Evolutionary conservation across 768 basidiomycete species (phyloP).

Genomic region (Fistulinella prunicolor): DNA sequence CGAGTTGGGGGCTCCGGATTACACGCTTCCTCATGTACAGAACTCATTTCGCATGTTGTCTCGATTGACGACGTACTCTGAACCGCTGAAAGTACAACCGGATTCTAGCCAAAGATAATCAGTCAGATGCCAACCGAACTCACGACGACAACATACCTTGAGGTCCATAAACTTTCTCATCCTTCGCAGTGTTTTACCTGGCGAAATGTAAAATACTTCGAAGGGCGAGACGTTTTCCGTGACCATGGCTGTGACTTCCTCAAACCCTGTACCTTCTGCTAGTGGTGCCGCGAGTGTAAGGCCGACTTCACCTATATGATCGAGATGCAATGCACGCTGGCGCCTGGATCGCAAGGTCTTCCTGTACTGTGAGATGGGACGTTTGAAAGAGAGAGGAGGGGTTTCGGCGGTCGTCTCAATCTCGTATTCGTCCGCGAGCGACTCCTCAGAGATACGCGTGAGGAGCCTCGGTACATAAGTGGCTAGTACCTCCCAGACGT

Average conservation of each 20-base stretch:
- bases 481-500: no score
- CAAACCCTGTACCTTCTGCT: neutral
- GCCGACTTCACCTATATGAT: neutral
- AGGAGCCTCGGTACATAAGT: no score
- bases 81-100: neutral
- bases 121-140: neutral
- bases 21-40: neutral
- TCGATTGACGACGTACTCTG: constrained; percentile 2
- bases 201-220: no score
- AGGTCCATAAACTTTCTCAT: neutral
- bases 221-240: neutral
- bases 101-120: constrained; percentile 1
- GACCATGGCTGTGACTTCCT: neutral
- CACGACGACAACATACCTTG: neutral
- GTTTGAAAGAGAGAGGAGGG: constrained; percentile 4
- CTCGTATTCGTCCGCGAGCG: no score
- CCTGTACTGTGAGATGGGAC: neutral
- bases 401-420: no score
- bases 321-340: neutral
- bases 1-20: neutral
- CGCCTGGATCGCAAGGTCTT: neutral
- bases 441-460: no score
- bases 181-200: constrained; percentile 2
- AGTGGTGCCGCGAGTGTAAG: neutral
- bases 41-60: neutral